Evolutionary conservation across 129 eudicot genomes (phyloP), one percentile per base, ranked within the genome.

Genomic region (Chrysanthemum seticuspe): DNA sequence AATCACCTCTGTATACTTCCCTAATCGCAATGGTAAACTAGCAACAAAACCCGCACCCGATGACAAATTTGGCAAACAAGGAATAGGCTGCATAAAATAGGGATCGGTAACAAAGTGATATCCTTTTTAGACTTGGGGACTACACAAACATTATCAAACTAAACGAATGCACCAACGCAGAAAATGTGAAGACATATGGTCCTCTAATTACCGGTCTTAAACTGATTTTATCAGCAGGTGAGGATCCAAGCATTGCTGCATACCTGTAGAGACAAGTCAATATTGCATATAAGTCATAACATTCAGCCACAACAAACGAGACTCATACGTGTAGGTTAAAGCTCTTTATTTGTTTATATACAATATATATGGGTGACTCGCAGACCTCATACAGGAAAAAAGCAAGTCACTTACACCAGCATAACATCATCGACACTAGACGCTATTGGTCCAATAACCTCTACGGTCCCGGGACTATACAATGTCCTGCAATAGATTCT

Each of bases 41-140:
- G 14, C 63, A 19, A 58, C 18, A 7, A 34, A 58, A 58, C 63
- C 34, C 67, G 13, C 48, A 29, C 14, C 13, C 13, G 67, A 27
- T 13, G 45, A 62, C 18, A 62, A 62, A 62, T 62, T 62, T 62
- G 67, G 67, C 45, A 62, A 62, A 44, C 67, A 62, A 62, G 67
- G 67, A 8, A 62, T 62, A n/a, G 47, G 67, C 67, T 62, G 67
- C 67, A 62, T 62, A 10, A 25, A 5, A 62, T 6, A 25, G 7
- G 44, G 45, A 6, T 25, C 13, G 0, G 3, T 25, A 12, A 5
- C 31, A 27, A 18, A n/a, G 3, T n/a, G 11, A 57, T 57, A 57
- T 61, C n/a, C 44, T 10, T 61, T 12, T 61, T 13, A 61, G 0
- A 13, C 44, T 61, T 61, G n/a, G 4, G 47, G 13, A 10, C 11